A percentile compares a stretch with the other conserved stretches of the same genome.
These are phyloP conservation scores for Neotropicomus parvogracilis DNA, from an alignment of 1,284 basidiomycete species.

Conservation along the genomic window DNA sequence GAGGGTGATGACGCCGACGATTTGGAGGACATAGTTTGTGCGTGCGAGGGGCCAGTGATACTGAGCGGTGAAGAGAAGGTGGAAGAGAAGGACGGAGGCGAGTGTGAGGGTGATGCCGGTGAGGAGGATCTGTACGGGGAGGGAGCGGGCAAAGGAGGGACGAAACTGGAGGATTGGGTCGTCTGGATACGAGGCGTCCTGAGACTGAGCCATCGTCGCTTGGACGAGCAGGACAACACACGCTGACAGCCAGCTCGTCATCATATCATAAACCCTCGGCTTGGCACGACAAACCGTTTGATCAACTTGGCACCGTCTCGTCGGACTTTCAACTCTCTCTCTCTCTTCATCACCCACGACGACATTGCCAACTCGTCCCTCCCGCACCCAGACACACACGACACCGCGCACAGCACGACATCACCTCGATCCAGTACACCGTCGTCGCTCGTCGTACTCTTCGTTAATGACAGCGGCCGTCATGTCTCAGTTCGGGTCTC, in stretches of 20 bases:
- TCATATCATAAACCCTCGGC: not conserved
- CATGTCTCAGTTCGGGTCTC: too few species aligned
- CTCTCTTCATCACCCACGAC: too few species aligned
- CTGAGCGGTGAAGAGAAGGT: slow-evolving; percentile 92
- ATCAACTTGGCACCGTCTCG: too few species aligned
- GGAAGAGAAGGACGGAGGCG: slow-evolving; percentile 83
- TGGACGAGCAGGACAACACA: slow-evolving; percentile 12
- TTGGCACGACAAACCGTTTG: slow-evolving; percentile 7
- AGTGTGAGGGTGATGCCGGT: slow-evolving; percentile 87
- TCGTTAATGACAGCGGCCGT: too few species aligned
- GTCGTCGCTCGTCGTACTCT: too few species aligned
- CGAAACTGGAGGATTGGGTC: slow-evolving; percentile 79
- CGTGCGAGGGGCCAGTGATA: slow-evolving; percentile 95
- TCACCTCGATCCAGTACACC: too few species aligned
- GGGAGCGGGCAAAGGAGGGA: slow-evolving; percentile 78
- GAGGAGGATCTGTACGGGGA: slow-evolving; percentile 89
- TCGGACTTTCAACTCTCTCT: too few species aligned
- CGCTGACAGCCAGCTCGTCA: not conserved
- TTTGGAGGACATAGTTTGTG: slow-evolving; percentile 87
- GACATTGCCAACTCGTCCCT: too few species aligned
- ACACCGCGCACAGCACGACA: too few species aligned
- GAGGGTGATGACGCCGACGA: slow-evolving; percentile 78
- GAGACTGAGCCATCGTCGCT: slow-evolving; percentile 22
- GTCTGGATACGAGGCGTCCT: slow-evolving; percentile 15
- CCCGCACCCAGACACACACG: too few species aligned